Percentiles rank a stretch among this genome's conserved stretches.
phyloP scores from a whole-genome alignment of 2,329 filamentous ascomycete genomes.

The Zasmidium angulare region DNA sequence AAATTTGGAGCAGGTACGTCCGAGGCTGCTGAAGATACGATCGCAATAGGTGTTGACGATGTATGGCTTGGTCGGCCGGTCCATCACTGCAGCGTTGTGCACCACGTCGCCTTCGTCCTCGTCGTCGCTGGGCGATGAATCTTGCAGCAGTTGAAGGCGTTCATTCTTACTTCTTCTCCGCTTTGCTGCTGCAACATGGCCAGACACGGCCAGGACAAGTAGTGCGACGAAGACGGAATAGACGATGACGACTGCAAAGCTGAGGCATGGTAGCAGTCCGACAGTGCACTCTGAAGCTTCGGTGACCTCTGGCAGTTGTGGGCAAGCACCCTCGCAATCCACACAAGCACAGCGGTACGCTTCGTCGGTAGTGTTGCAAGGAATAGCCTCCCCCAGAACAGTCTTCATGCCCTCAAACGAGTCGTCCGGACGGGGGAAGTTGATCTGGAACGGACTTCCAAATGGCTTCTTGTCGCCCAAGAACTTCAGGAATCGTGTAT shows the following conservation, averaged over 20 bases:
- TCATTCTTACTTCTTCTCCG: conserved; percentile 75
- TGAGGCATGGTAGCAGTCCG: conserved; percentile 85
- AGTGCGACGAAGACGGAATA: conserved; percentile 75
- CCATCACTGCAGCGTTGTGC: conserved; percentile 72
- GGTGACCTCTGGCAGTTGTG: conserved; percentile 74
- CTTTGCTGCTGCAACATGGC: conserved; percentile 72
- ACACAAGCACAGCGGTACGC: conserved; percentile 88
- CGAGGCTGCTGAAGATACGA: conserved; percentile 74
- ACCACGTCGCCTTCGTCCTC: conserved; percentile 90
- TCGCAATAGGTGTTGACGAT: conserved; percentile 81
- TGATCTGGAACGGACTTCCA: conserved; percentile 97
- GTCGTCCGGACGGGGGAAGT: conserved; percentile 69
- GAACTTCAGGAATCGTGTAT: conserved; percentile 83
- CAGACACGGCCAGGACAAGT: conserved; percentile 65
- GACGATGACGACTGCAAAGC: conserved; percentile 84
- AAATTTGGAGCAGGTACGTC: conserved; percentile 76
- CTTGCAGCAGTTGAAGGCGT: conserved; percentile 81
- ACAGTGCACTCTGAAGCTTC: conserved; percentile 73
- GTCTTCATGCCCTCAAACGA: conserved; percentile 69
- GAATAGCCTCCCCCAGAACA: conserved; percentile 70
- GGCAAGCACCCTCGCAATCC: conserved; percentile 85
- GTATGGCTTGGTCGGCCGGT: conserved; percentile 77
- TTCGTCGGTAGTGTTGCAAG: conserved; percentile 86
- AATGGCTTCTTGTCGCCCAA: conserved; percentile 84
- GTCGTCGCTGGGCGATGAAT: conserved; percentile 80